Conservation (phyloP, 306 rosid species). For the Geum urbanum region DNA sequence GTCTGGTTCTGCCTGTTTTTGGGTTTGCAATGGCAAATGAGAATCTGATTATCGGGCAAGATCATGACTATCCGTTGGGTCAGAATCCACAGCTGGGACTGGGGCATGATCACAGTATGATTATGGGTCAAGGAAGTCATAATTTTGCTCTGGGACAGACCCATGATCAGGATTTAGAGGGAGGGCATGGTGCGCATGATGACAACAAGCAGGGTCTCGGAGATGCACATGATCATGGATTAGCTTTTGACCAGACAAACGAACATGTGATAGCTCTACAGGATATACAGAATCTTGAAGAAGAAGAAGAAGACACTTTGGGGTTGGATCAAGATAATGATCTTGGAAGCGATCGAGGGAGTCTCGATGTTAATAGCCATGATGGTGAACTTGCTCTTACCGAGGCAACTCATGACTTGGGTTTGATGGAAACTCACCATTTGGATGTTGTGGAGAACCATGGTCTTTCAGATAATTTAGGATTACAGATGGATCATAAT, state of each 20-base stretch:
- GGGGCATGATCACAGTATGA: slow-evolving; percentile 23
- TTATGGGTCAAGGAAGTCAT: slow-evolving; percentile 15
- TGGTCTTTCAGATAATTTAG: slow-evolving; percentile 38
- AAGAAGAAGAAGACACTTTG: slow-evolving; percentile 25
- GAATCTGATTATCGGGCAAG: slow-evolving; percentile 26
- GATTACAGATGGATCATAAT: slow-evolving; percentile 37
- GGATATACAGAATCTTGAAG: slow-evolving; percentile 30
- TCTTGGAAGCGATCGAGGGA: slow-evolving; percentile 25
- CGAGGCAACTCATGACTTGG: slow-evolving; percentile 28
- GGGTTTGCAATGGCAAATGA: slow-evolving; percentile 32
- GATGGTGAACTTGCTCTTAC: slow-evolving; percentile 23
- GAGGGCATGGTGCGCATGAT: slow-evolving; percentile 14
- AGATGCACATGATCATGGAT: slow-evolving; percentile 24
- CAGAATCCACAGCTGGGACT: slow-evolving; percentile 14
- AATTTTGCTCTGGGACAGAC: slow-evolving; percentile 8
- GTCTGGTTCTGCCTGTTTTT: neutral
- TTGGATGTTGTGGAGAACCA: slow-evolving; percentile 35
- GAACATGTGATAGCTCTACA: slow-evolving; percentile 29
- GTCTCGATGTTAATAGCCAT: slow-evolving; percentile 22
- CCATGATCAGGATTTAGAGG: slow-evolving; percentile 30
- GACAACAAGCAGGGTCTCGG: slow-evolving; percentile 20
- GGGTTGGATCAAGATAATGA: slow-evolving; percentile 24
- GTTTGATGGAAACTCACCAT: slow-evolving; percentile 37
- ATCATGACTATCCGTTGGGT: slow-evolving; percentile 9
- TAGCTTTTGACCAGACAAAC: slow-evolving; percentile 16